phyloP scores from a whole-genome alignment of 495 filamentous ascomycete species.

The Trichoderma gamsii region DNA sequence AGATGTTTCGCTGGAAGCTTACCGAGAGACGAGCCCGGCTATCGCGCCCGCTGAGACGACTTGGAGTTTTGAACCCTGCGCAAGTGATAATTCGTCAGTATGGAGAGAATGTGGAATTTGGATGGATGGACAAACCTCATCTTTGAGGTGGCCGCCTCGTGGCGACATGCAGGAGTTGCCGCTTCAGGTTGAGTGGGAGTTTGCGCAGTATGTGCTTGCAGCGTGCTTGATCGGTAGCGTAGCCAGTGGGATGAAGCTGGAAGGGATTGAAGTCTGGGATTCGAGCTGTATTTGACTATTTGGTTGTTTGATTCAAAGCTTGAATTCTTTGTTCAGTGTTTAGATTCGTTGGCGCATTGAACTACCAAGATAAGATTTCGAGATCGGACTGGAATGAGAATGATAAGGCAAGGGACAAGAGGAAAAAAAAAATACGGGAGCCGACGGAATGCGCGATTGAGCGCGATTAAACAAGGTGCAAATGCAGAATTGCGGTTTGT shows the following conservation, averaged over 20 bases:
- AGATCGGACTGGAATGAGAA: neutral
- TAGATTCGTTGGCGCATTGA: neutral
- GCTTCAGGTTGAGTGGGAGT: neutral
- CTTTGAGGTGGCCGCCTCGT: constrained; percentile 69
- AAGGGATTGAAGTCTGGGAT: too few species aligned
- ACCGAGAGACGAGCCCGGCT: constrained; percentile 88
- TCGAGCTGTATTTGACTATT: too few species aligned
- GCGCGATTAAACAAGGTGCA: neutral
- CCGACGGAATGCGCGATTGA: constrained; percentile 6
- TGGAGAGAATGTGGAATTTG: neutral
- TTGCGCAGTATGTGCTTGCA: neutral
- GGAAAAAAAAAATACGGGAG: neutral
- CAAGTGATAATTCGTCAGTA: neutral
- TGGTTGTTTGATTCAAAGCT: too few species aligned
- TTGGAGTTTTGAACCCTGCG: constrained; percentile 74
- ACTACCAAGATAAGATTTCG: neutral
- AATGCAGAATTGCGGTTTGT: too few species aligned
- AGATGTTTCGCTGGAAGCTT: constrained; percentile 35
- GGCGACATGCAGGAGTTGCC: constrained; percentile 58
- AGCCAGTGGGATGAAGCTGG: too few species aligned
- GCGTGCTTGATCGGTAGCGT: neutral
- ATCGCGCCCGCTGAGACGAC: constrained; percentile 78
- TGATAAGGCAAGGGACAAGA: neutral
- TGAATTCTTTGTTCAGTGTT: neutral
- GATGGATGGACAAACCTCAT: constrained; percentile 58